Evolutionary conservation across 2,329 filamentous ascomycete genomes (phyloP).

Genomic region (Talaromyces marneffei): DNA sequence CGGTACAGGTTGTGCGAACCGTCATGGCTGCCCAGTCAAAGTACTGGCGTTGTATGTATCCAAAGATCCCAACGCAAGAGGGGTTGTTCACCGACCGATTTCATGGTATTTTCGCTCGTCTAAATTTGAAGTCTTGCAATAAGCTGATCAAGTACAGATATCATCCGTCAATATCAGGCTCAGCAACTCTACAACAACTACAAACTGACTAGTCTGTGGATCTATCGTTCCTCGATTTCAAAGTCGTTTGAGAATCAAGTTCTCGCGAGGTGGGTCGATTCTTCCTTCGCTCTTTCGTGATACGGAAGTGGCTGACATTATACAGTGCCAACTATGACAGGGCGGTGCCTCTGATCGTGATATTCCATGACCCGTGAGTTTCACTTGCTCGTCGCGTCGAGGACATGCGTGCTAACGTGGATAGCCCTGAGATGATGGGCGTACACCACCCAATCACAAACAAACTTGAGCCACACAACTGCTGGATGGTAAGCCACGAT

Average conservation of each 20-base stretch:
- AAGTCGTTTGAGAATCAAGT: conserved; percentile 83
- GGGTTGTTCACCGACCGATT: conserved; percentile 50
- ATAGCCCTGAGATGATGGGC: conserved; percentile 63
- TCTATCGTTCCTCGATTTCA: conserved; percentile 67
- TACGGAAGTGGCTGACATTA: neutral
- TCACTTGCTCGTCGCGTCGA: neutral
- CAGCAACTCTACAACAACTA: conserved; percentile 64
- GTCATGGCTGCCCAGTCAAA: conserved; percentile 55
- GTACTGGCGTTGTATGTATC: conserved; percentile 86
- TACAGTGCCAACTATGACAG: conserved; percentile 58
- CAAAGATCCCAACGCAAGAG: conserved; percentile 43
- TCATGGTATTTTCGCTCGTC: conserved; percentile 44
- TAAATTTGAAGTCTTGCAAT: neutral
- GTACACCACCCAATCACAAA: conserved; percentile 65
- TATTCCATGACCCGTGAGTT: conserved; percentile 84
- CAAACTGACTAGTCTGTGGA: conserved; percentile 72
- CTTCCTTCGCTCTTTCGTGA: neutral
- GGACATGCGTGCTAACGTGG: conserved; percentile 11
- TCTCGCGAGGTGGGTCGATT: conserved; percentile 58
- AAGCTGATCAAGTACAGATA: conserved; percentile 44
- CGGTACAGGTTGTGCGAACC: conserved; percentile 51
- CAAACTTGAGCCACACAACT: conserved; percentile 72
- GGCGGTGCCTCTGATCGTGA: conserved; percentile 66
- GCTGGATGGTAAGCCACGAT: conserved; percentile 66
- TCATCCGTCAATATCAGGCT: conserved; percentile 72